phyloP scores from a whole-genome alignment of 345 rosid species.

The Euclidium syriacum region DNA sequence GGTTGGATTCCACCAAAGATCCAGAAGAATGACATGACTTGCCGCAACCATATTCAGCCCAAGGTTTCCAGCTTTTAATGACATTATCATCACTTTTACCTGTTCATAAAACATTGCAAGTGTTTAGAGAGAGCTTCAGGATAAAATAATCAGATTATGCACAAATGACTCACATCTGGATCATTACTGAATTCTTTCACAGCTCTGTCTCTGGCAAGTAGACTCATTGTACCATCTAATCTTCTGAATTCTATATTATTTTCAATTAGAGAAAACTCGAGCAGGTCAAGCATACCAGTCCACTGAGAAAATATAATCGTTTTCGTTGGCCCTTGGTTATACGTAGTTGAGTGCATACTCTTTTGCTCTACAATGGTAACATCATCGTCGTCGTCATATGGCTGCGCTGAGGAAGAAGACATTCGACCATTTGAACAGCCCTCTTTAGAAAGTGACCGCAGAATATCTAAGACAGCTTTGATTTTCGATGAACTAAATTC shows the following conservation, averaged over 20 bases:
- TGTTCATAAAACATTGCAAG: conserved; percentile 28
- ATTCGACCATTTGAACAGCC: conserved; percentile 31
- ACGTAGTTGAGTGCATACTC: conserved; percentile 29
- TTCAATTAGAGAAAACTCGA: conserved; percentile 51
- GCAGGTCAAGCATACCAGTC: conserved; percentile 88
- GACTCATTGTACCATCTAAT: conserved; percentile 87
- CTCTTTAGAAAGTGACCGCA: conserved; percentile 40
- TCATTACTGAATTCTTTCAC: conserved; percentile 77
- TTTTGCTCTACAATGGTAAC: conserved; percentile 37
- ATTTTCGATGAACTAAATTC: conserved; percentile 75
- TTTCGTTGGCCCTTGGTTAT: conserved; percentile 49
- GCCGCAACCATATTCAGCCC: conserved; percentile 99
- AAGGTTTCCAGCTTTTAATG: conserved; percentile 91
- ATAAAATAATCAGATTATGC: background rate
- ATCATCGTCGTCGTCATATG: conserved; percentile 23
- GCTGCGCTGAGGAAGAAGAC: conserved; percentile 26
- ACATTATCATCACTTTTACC: conserved; percentile 90
- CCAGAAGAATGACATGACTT: conserved; percentile 86
- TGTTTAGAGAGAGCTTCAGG: conserved; percentile 4
- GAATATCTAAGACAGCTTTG: conserved; percentile 62
- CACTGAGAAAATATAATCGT: conserved; percentile 90
- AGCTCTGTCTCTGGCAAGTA: conserved; percentile 72
- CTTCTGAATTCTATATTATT: conserved; percentile 60
- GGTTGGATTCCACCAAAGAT: conserved; percentile 99
- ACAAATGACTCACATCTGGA: conserved; percentile 53